Base-by-base conservation (phyloP, 129 eudicot genomes). In the Flaveria robusta region DNA sequence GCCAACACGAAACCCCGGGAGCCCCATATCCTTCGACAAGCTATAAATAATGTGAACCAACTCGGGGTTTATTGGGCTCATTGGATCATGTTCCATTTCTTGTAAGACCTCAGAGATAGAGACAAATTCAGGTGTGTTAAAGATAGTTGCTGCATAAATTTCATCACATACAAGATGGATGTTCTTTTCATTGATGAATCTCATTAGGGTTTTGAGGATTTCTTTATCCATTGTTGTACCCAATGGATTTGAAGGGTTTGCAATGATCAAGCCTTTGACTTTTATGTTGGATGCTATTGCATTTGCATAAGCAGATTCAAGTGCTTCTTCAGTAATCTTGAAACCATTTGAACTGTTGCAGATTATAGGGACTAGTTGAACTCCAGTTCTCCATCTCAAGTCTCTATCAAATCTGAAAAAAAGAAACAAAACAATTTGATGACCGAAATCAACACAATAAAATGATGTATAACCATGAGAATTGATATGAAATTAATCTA, bases 81-180 rank as follows among this genome's bases (percentile, higher is more conserved):
- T 43, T 2, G 70, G 74, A 67, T 87, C 79, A 2, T 24, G 56
- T 41, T 86, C 88, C 72, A 85, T 49, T 52, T 90, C 98, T 56
- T 86, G 80, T 1, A 90, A 59, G 27, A 88, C 76, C 81, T 93
- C 95, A 0, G 95, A 75, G 0, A 93, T 50, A 16, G 95, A 85
- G 4, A 83, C 42, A 74, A 90, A 93, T 1, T 64, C 23, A 0
- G 92, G 91, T 0, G 77, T 11, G 19, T 47, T 46, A 66, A 93
- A 93, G 14, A 86, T 79, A 0, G 98, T 93, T 15, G 92, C 85
- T 0, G 91, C 84, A 64, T 86, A 93, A 1, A 93, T 90, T 69
- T 93, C 98, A 39, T 93, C 98, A 66, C 96, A 88, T 0, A 93
- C 91, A 0, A 93, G 81, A 78, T 93, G 96, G 29, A 93, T 90